Evolutionary conservation across 257 asterid species (phyloP), one percentile per base, ranked within the genome.

Genomic region (Datura wrightii): DNA sequence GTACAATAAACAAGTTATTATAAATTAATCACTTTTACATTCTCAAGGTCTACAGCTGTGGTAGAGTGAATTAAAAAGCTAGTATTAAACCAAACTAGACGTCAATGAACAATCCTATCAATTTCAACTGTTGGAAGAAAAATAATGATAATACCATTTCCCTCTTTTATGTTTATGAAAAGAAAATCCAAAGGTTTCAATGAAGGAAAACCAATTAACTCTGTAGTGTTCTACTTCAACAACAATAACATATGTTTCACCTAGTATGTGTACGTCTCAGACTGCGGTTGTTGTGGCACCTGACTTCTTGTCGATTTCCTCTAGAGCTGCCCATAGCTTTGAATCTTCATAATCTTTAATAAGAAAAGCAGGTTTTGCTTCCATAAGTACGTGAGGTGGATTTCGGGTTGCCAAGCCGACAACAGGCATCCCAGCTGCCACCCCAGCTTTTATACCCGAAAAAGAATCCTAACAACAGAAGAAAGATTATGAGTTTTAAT

Each of bases 401-500:
- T 94, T 96, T 88, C 98, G 88, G 0, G 98, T 96, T 36, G 93
- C 88, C 90, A 96, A 88, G 46, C 99, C 98, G 39, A 96, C 66
- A 36, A 97, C 96, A 15, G 97, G 95, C 89, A 96, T 56, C 79
- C 96, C 97, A 41, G 99, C 98, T 1, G 98, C 98, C 58, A 96
- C 98, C 74, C 98, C 99, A 13, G 99, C 99, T 88, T 84, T 94
- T 87, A 96, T 94, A 67, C 99, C 99, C 0, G 99, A 94, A 85
- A 88, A 90, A 70, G 99, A 96, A 89, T 96, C 99, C 99, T 96
- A 89, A 82, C 78, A 39, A 85, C 18, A 34, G 36, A 62, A 65
- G n/a, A 82, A 24, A 69, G 8, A 4, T 56, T 59, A 8, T 4
- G 80, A 53, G 66, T 70, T 79, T 1, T 62, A 1, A 14, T 36